These are phyloP conservation scores for Penicillium paneum DNA, from an alignment of 2,329 filamentous ascomycete genomes.

Conservation along the genomic window DNA sequence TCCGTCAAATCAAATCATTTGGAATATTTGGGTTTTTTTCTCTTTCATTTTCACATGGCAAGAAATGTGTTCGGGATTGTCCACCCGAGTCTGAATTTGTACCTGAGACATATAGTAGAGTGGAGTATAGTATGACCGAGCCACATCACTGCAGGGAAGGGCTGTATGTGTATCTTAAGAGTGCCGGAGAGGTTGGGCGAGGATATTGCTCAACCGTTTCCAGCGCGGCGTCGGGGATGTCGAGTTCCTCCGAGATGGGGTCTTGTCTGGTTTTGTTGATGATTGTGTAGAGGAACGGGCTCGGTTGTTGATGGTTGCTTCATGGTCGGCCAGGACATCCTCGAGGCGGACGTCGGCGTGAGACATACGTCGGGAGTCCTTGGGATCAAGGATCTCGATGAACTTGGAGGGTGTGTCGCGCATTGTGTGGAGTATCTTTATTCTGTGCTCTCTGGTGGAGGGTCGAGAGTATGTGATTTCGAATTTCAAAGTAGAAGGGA, in stretches of 20 bases:
- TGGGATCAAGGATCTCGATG: slow-evolving; percentile 43
- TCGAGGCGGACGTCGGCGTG: slow-evolving; percentile 44
- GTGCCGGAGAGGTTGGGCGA: slow-evolving; percentile 28
- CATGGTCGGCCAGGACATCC: slow-evolving; percentile 43
- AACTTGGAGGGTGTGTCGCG: slow-evolving; percentile 43
- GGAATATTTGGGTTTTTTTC: neutral
- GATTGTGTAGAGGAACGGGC: slow-evolving; percentile 37
- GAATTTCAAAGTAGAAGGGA: neutral
- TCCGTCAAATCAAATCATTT: neutral
- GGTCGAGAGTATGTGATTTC: neutral
- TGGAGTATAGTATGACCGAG: neutral
- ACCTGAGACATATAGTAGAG: neutral
- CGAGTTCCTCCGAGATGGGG: slow-evolving; percentile 21
- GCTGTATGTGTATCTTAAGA: slow-evolving; percentile 9
- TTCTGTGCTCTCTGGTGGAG: neutral
- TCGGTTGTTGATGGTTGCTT: slow-evolving; percentile 34
- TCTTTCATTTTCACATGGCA: neutral
- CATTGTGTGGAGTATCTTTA: slow-evolving; percentile 17
- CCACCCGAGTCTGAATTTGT: too few relatives aligned
- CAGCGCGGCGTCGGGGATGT: slow-evolving; percentile 31
- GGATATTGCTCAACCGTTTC: slow-evolving; percentile 35
- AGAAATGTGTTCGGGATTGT: neutral
- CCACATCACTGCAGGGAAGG: neutral
- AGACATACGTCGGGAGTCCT: slow-evolving; percentile 34
- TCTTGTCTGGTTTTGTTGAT: slow-evolving; percentile 34